Percentiles rank a stretch among this genome's conserved stretches.
Evolutionary conservation across 2,329 filamentous ascomycete genomes (phyloP).

Genomic region (Proliferodiscus dingleyae): DNA sequence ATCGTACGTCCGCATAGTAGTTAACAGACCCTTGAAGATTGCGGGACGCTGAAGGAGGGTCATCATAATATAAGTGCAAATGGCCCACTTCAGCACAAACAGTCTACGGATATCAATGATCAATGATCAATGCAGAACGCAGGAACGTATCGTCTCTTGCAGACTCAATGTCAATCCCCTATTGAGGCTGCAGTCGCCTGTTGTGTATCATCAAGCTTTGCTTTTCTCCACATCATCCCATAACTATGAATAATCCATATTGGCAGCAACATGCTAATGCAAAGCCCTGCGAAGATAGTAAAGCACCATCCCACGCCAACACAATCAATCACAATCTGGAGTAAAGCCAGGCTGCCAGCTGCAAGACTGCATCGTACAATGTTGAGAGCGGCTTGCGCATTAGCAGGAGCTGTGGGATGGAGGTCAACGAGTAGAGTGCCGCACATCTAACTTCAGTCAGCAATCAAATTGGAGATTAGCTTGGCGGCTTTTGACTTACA

Average conservation of each 20-base stretch:
- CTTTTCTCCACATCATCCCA: slow-evolving; percentile 10
- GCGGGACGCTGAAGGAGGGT: too few species aligned
- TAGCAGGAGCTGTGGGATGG: slow-evolving; percentile 2
- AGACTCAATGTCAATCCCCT: too few species aligned
- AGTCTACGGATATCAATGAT: too few species aligned
- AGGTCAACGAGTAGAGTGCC: slow-evolving; percentile 10
- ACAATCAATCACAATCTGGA: slow-evolving; percentile 8
- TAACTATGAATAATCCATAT: slow-evolving; percentile 3
- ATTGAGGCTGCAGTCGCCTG: too few species aligned
- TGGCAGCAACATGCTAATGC: neutral
- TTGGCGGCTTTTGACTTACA: neutral
- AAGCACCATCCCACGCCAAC: slow-evolving; percentile 16
- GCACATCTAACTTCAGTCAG: slow-evolving; percentile 1
- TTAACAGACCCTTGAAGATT: too few species aligned
- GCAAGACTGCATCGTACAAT: slow-evolving; percentile 6
- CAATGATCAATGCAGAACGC: too few species aligned
- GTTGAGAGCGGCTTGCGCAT: slow-evolving; percentile 7
- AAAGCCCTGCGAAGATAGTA: slow-evolving; percentile 7
- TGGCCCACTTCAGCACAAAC: too few species aligned
- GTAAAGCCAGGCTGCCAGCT: slow-evolving; percentile 1
- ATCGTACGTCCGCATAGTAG: too few species aligned
- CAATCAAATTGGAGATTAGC: neutral
- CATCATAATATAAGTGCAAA: too few species aligned
- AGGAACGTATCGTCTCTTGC: too few species aligned
- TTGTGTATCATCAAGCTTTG: too few species aligned